Base-by-base conservation (phyloP, 2,329 filamentous ascomycete genomes). In the Cytospora mali region DNA sequence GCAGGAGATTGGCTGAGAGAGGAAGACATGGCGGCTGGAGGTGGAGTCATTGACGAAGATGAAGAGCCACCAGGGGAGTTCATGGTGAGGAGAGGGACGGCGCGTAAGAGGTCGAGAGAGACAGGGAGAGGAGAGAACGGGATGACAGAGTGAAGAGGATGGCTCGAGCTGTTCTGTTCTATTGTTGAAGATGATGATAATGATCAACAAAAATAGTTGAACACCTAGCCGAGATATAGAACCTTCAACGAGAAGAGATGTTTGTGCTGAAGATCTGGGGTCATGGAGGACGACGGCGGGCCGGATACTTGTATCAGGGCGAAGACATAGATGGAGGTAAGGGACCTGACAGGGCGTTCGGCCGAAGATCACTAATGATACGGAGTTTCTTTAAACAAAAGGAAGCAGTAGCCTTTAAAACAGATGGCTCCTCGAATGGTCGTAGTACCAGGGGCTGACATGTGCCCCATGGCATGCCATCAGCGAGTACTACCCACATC, bases 301-400 rank as follows among this genome's bases (percentile, higher is more conserved):
- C 56, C 56, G 16, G 60, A 54, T 65, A 65, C 63, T 65, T 65
- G 63, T 65, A 65, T 62, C 60, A 42, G 33, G 18, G 50, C 42
- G 49, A 51, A 18, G 42, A 31, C 46, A 27, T 39, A 57, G 25
- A 48, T 55, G 50, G n/a, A 29, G 33, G 46, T 31, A 49, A 13
- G 31, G 35, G 51, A 35, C 29, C 42, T 56, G 55, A 58, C 52
- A 55, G 48, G 59, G 55, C 56, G 25, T 65, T 58, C 59, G 60
- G 52, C 53, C 62, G 50, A 58, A 62, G 61, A 54, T 42, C 31
- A 27, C 55, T 39, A 21, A 35, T 29, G 51, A 33, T 23, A 58
- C 51, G 55, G 50, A 62, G 51, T 62, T 62, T 65, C 59, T 57
- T 58, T 46, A 46, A n/a, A 65, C 39, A 35, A 49, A 46, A 39